Conservation (phyloP, 345 rosid genomes). For the Sisymbrium irio region DNA sequence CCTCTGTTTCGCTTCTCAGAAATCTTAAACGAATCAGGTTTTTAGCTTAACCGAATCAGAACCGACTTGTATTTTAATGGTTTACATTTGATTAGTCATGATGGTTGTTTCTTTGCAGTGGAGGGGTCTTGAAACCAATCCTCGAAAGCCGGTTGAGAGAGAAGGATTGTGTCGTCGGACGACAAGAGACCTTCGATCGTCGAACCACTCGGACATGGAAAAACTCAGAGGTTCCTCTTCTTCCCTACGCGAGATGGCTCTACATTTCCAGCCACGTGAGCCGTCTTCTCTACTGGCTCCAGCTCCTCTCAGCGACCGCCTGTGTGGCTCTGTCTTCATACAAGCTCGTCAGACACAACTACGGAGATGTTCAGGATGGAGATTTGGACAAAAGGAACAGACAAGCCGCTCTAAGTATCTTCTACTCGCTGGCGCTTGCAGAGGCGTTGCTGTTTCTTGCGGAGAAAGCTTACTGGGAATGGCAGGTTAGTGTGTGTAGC, state of each 20-base stretch:
- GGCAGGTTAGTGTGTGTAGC: slow-evolving; percentile 48
- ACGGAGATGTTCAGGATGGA: slow-evolving; percentile 63
- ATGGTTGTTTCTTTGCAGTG: slow-evolving; percentile 9
- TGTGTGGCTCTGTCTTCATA: slow-evolving; percentile 65
- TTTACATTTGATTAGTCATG: slow-evolving; percentile 7
- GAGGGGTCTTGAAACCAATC: slow-evolving; percentile 17
- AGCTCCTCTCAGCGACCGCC: slow-evolving; percentile 70
- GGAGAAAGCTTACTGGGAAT: slow-evolving; percentile 92
- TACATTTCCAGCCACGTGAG: slow-evolving; percentile 66
- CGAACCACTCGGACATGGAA: slow-evolving; percentile 51
- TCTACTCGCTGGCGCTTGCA: slow-evolving; percentile 77
- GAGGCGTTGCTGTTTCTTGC: slow-evolving; percentile 76
- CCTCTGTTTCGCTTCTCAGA: slow-evolving; percentile 38
- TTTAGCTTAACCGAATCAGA: background rate
- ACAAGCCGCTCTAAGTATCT: slow-evolving; percentile 59
- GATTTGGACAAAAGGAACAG: slow-evolving; percentile 74
- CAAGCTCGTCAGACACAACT: slow-evolving; percentile 72
- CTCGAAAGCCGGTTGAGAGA: slow-evolving; percentile 20
- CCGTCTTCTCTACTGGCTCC: slow-evolving; percentile 81
- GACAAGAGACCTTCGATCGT: slow-evolving; percentile 16
- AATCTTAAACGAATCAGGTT: slow-evolving; percentile 34
- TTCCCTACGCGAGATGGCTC: slow-evolving; percentile 72
- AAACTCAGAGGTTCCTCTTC: slow-evolving; percentile 71
- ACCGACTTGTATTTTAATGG: background rate
- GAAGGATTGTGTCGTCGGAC: background rate